These are phyloP conservation scores for Corynespora cassiicola DNA, from an alignment of 2,329 filamentous ascomycete genomes.

Conservation along the genomic window DNA sequence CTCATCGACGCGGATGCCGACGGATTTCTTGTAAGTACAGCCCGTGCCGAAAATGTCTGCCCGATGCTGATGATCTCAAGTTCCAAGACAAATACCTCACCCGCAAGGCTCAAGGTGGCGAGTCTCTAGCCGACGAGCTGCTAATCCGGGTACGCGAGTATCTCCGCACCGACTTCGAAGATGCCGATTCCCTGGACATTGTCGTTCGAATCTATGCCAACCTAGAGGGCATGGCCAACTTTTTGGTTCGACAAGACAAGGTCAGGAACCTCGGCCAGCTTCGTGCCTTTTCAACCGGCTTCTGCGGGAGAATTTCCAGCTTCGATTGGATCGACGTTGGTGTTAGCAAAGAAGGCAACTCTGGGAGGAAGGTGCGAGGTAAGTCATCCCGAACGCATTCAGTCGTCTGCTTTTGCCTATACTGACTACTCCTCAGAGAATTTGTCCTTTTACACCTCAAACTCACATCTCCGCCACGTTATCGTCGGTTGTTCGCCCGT, in stretches of 20 bases:
- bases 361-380: slow-evolving; percentile 43
- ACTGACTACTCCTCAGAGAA: slow-evolving; percentile 33
- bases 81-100: slow-evolving; percentile 47
- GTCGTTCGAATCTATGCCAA: slow-evolving; percentile 44
- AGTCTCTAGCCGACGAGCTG: slow-evolving; percentile 42
- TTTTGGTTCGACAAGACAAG: slow-evolving; percentile 42
- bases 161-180: slow-evolving; percentile 40
- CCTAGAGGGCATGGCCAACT: slow-evolving; percentile 45
- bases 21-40: slow-evolving; percentile 37
- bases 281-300: slow-evolving; percentile 43
- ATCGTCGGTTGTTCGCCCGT: slow-evolving; percentile 40
- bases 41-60: background rate
- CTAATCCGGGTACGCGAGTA: slow-evolving; percentile 42
- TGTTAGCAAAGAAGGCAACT: slow-evolving; percentile 42
- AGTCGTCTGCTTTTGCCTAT: background rate
- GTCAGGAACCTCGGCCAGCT: slow-evolving; percentile 43
- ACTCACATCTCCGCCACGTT: slow-evolving; percentile 42
- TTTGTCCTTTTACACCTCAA: slow-evolving; percentile 41
- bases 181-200: slow-evolving; percentile 42
- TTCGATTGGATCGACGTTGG: slow-evolving; percentile 47
- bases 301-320: slow-evolving; percentile 42
- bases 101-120: slow-evolving; percentile 41
- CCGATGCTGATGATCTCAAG: slow-evolving; percentile 16
- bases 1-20: slow-evolving; percentile 47
- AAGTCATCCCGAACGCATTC: slow-evolving; percentile 2